phyloP scores from a whole-genome alignment of 495 filamentous ascomycete genomes.

The Recurvomyces mirabilis region DNA sequence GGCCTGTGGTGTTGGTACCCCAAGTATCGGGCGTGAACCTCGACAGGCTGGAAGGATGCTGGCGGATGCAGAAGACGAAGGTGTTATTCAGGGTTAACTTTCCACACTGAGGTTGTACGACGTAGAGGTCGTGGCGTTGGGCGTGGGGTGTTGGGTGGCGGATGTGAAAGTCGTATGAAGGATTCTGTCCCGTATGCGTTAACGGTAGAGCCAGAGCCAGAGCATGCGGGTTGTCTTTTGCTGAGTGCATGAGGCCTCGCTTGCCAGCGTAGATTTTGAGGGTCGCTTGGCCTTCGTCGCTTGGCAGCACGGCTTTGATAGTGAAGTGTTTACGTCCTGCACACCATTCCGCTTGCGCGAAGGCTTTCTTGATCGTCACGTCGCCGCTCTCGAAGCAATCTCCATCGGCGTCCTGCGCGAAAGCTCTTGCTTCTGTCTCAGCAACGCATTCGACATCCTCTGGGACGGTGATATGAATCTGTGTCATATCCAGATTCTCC shows the following conservation, averaged over 20 bases:
- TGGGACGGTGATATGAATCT: slow-evolving; percentile 77
- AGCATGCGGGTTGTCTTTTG: slow-evolving; percentile 85
- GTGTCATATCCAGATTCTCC: slow-evolving; percentile 84
- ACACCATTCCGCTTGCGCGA: slow-evolving; percentile 88
- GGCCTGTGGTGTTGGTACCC: background rate
- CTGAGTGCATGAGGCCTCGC: slow-evolving; percentile 87
- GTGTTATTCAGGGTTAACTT: slow-evolving; percentile 86
- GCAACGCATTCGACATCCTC: slow-evolving; percentile 84
- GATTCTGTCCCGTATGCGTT: slow-evolving; percentile 79
- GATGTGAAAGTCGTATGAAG: slow-evolving; percentile 81
- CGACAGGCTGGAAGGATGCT: slow-evolving; percentile 63
- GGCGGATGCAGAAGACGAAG: slow-evolving; percentile 90
- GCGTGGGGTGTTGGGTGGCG: slow-evolving; percentile 95
- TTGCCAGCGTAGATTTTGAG: slow-evolving; percentile 91
- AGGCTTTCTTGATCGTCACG: slow-evolving; percentile 66
- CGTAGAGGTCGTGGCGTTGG: slow-evolving; percentile 90
- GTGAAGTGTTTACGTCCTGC: slow-evolving; percentile 78
- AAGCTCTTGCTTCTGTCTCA: slow-evolving; percentile 73
- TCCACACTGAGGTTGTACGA: slow-evolving; percentile 86
- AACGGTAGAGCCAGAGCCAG: slow-evolving; percentile 86
- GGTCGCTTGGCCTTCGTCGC: slow-evolving; percentile 79
- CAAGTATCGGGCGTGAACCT: slow-evolving; percentile 37
- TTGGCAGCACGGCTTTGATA: slow-evolving; percentile 79
- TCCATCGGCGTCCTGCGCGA: slow-evolving; percentile 71
- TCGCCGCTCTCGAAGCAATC: slow-evolving; percentile 92